Base-by-base conservation (phyloP, 1,284 basidiomycete species). In the Meripilus lineatus region DNA sequence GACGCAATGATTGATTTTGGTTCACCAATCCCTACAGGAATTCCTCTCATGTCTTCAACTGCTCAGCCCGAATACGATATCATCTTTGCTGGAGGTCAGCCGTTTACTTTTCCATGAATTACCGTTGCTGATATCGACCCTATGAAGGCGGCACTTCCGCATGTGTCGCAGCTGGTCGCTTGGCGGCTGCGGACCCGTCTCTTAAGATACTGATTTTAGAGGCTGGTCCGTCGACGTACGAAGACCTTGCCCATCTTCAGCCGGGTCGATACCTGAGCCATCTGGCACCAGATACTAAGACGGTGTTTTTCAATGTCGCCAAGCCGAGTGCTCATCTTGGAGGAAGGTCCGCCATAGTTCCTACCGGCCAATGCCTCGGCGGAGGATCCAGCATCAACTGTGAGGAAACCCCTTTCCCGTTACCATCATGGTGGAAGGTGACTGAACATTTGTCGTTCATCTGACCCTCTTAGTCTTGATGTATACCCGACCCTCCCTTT, bases 351-450 rank as follows among this genome's bases (percentile, higher is more conserved):
- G 50, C 63, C 4, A 47, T 70, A 20, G 64, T 75, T 18, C 64
- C 66, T 0, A 56, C 62, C 30, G 77, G 72, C 0, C 62, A 68
- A 24, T 69, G 66, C 32, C 56, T 82, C 0, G 79, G 79, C 2
- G 79, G 79, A 6, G 79, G 77, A 1, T 79, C 78, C 1, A 60
- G 63, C 43, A 67, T 81, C 7, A 79, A 81, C 49, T 79, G 79
- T 78, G 41, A 40, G 74, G 50, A n/a, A 32, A n/a, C 5, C 30
- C 3, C 13, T 25, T 10, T 30, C 28, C 28, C n/a, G 8, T 30
- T n/a, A 10, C 10, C 28, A 10, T 30, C 10, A 30, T 28, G 32
- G 5, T 17, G 8, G 11, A 30, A 34, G 10, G 37, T 39, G 18
- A 32, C 30, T 7, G 22, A 17, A 6, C 14, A 17, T 8, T 35